phyloP scores from a whole-genome alignment of 108 stramenopile genomes.

The Mayamaea pseudoterrestris region DNA sequence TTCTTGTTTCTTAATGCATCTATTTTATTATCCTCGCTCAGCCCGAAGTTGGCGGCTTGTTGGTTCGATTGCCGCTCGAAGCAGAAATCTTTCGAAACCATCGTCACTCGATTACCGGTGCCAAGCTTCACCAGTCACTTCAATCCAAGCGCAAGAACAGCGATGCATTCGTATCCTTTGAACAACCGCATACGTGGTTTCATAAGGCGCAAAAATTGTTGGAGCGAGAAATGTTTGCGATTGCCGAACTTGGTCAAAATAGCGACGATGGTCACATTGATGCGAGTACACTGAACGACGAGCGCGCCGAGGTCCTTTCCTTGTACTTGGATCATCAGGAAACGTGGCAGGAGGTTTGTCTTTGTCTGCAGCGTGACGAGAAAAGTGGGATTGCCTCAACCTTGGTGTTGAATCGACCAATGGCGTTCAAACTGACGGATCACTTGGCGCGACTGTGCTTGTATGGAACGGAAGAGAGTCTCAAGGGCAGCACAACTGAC shows the following conservation, averaged over 20 bases:
- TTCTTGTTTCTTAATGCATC: background rate
- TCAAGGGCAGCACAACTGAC: conserved; percentile 2
- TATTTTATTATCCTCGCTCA: conserved; percentile 4
- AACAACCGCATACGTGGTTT: background rate
- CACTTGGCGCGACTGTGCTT: conserved; percentile 44
- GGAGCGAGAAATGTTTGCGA: conserved; percentile 34
- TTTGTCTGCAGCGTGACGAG: conserved; percentile 38
- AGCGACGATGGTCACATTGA: conserved; percentile 53
- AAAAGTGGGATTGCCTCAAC: conserved; percentile 23
- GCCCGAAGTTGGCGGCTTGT: conserved; percentile 73
- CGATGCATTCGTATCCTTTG: conserved; percentile 2
- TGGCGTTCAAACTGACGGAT: conserved; percentile 62
- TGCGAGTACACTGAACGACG: conserved; percentile 18
- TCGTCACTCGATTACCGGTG: conserved; percentile 32
- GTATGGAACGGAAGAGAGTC: conserved; percentile 20
- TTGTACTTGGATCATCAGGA: conserved; percentile 64
- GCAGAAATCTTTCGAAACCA: conserved; percentile 52
- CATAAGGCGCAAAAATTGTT: conserved; percentile 29
- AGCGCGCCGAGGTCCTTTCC: conserved; percentile 38
- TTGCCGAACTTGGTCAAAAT: conserved; percentile 21
- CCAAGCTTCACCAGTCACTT: conserved; percentile 24
- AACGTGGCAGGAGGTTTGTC: conserved; percentile 73
- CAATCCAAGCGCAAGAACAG: background rate
- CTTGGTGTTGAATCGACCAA: conserved; percentile 67
- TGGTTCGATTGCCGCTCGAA: conserved; percentile 72